phyloP scores from a whole-genome alignment of 768 basidiomycete genomes.

The Xerocomellus dryophilus region DNA sequence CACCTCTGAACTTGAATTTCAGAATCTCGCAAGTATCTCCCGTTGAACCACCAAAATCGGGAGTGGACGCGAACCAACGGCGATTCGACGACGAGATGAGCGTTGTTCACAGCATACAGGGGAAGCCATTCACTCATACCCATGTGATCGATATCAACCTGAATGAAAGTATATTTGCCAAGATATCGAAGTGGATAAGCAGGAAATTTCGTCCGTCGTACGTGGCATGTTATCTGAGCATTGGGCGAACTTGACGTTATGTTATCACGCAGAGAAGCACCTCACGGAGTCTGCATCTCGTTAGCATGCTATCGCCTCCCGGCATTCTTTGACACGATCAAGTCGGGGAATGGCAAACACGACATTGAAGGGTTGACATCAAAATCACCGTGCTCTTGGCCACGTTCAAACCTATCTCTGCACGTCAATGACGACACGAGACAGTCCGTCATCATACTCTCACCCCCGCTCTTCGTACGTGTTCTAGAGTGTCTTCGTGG shows the following conservation, averaged over 20 bases:
- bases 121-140: conserved; percentile 18
- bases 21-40: conserved; percentile 1
- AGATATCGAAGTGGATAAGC: conserved; percentile 38
- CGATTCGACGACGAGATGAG: conserved; percentile 20
- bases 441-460: conserved; percentile 17
- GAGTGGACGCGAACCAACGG: neutral
- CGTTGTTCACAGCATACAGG: conserved; percentile 18
- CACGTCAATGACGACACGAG: conserved; percentile 5
- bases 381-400: conserved; percentile 42
- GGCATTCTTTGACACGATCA: conserved; percentile 20
- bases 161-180: conserved; percentile 25
- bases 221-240: conserved; percentile 14
- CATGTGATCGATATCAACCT: conserved; percentile 30
- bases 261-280: conserved; percentile 29
- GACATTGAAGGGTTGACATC: conserved; percentile 23
- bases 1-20: conserved; percentile 20
- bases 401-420: conserved; percentile 28
- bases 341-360: conserved; percentile 10
- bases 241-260: neutral
- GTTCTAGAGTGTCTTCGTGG: conserved; percentile 11
- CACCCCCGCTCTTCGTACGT: conserved; percentile 37
- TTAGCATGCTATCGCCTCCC: conserved; percentile 43
- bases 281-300: conserved; percentile 41
- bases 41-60: neutral
- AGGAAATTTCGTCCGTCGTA: conserved; percentile 30